Conservation (phyloP, 306 rosid genomes). For the Lagenaria siceraria region DNA sequence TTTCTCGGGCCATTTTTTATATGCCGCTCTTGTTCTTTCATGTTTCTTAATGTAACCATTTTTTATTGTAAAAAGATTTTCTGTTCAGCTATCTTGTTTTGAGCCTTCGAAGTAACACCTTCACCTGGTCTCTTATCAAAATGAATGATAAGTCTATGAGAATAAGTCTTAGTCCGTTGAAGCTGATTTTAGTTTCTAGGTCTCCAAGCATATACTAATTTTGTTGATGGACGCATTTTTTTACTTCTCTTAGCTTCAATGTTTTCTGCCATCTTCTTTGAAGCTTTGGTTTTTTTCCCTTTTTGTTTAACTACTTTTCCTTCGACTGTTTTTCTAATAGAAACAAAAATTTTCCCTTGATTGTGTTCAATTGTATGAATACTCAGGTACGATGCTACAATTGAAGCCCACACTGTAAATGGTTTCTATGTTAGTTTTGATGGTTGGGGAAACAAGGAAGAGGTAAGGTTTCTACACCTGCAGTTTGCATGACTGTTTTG, state of each 20-base stretch:
- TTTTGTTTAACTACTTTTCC: slow-evolving; percentile 13
- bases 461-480: slow-evolving; percentile 40
- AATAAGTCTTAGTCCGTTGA: not conserved
- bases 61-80: not conserved
- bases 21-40: not conserved
- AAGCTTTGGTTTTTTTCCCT: not conserved
- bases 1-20: not conserved
- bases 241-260: not conserved
- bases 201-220: not conserved
- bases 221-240: not conserved
- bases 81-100: not conserved
- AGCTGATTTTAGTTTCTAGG: not conserved
- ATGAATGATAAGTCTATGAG: not conserved
- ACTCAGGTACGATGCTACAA: slow-evolving; percentile 78
- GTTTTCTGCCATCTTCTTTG: not conserved
- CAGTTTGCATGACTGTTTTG: not conserved
- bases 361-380: slow-evolving; percentile 30
- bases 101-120: not conserved
- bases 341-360: slow-evolving; percentile 1
- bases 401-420: slow-evolving; percentile 62
- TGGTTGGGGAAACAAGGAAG: slow-evolving; percentile 92
- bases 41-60: not conserved
- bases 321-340: not conserved
- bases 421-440: slow-evolving; percentile 71
- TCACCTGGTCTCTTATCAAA: not conserved